A percentile compares a stretch with the other conserved stretches of the same genome.
Evolutionary conservation across 495 filamentous ascomycete species (phyloP).

Genomic region (Pseudoneurospora amorphoporcata): DNA sequence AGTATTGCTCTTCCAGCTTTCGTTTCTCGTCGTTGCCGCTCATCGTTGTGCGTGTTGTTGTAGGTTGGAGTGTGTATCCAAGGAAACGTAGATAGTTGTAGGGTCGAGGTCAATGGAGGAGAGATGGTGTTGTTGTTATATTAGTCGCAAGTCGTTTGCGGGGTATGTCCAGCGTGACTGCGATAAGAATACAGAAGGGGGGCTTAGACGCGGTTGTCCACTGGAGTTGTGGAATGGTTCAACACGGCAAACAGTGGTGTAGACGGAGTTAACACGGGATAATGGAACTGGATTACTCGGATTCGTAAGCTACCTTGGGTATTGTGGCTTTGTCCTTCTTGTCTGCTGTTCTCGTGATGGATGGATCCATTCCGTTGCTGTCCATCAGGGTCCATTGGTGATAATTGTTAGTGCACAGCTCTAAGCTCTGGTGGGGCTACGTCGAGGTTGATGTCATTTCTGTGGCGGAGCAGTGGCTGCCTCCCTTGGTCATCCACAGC

Average conservation of each 20-base stretch:
- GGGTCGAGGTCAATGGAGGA: not conserved
- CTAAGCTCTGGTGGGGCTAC: not conserved
- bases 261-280: too few relatives aligned
- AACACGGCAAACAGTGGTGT: not conserved
- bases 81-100: not conserved
- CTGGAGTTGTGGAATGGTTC: not conserved
- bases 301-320: not conserved
- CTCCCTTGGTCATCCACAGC: not conserved
- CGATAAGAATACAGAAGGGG: not conserved
- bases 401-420: not conserved
- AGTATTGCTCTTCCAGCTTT: constrained; percentile 8
- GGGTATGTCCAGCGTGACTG: not conserved
- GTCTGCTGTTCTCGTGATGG: not conserved
- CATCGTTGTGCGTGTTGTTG: not conserved
- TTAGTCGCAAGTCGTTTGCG: not conserved
- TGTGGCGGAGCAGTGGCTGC: not conserved
- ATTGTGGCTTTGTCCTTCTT: not conserved
- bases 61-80: not conserved
- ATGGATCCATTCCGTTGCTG: not conserved
- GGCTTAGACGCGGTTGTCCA: not conserved
- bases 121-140: not conserved
- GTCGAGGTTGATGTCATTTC: not conserved
- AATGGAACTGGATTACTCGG: not conserved
- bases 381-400: not conserved
- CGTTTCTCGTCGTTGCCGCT: not conserved